Base-by-base conservation (phyloP, 352 stramenopile genomes). In the Phytophthora cactorum region DNA sequence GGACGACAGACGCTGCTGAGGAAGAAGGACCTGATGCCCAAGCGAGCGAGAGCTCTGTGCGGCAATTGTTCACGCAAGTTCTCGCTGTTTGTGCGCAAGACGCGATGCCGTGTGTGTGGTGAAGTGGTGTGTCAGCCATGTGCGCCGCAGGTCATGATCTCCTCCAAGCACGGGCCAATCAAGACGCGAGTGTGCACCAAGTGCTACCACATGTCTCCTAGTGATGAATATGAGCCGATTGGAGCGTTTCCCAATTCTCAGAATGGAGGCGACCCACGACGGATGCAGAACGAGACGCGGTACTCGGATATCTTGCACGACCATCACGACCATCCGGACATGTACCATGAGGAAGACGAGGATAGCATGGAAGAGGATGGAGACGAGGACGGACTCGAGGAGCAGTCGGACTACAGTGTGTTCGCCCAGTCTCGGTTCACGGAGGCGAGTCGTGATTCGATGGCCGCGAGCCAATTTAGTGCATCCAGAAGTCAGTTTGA, bases 41-140 rank as follows among this genome's bases (percentile, higher is more conserved):
- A 92, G 70, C 75, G 78, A 52, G 66, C 77, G 38, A 72, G 83
- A 44, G 74, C 75, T 9, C 43, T 84, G 14, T 93, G 85, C 59
- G 60, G 76, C 14, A 82, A 79, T 39, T 93, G 85, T 52, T 79
- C 79, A 54, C 78, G 83, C 41, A 84, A 86, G 36, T 93, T 93
- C 50, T 88, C 80, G 51, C 62, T 92, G 0, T 88, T 93, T 54
- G 72, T 89, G 22, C 80, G 82, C 27, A 93, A 93, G 54, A 91
- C 82, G 41, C 64, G 84, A 2, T 93, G 85, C 52, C 80, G 85
- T 14, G 71, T 93, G 38, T 93, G 85, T 44, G 85, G 85, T 7
- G 80, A 93, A 52, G 85, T 93, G 28, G 82, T 92, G 22, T 93
- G 85, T 27, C 83, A 91, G 52, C 72, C 81, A 1, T 93, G 85